Base-by-base conservation (phyloP, 306 rosid genomes). In the Corylus avellana region DNA sequence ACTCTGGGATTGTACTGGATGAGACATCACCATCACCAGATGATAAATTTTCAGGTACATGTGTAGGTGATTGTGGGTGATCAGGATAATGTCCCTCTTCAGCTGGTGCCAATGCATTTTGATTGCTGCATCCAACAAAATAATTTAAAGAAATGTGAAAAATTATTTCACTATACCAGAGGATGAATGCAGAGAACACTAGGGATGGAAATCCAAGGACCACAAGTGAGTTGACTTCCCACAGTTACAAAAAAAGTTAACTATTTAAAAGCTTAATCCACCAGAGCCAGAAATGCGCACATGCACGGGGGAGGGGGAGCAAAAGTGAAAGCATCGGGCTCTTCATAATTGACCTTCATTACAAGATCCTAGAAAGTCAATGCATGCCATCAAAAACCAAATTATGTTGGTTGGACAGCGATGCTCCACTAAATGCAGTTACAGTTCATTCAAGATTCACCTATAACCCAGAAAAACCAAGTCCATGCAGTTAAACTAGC, bases 51-150 rank as follows among this genome's bases (percentile, higher is more conserved):
- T 90, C 92, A 4, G 89, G 83, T 69, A 64, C 81, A 61, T 70
- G 80, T 55, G 83, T 64, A 61, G 98, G 96, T 75, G 98, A 87
- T 81, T 83, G 89, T 5, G 86, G 83, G 81, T 78, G 85, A 17
- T 93, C 97, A 75, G 91, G 85, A 88, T 86, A 91, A 82, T 91
- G 90, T 66, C 84, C 92, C 59, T 72, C 93, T 73, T 90, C 90
- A 13, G 89, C 82, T 75, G 88, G 87, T 83, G 53, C 84, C 25
- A 69, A 54, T 18, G 75, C 89, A 82, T 85, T 90, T 79, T 88
- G 90, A 85, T 89, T 89, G 89, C 90, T 81, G 89, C 56, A 70
- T 67, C 27, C 64, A 80, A 76, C 67, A 37, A 77, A 0, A 69
- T 49, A 13, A 59, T 70, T 61, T 32, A 57, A 64, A 42, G 85